Conservation (phyloP, 2,329 filamentous ascomycete genomes). For the Aspergillus uvarum region DNA sequence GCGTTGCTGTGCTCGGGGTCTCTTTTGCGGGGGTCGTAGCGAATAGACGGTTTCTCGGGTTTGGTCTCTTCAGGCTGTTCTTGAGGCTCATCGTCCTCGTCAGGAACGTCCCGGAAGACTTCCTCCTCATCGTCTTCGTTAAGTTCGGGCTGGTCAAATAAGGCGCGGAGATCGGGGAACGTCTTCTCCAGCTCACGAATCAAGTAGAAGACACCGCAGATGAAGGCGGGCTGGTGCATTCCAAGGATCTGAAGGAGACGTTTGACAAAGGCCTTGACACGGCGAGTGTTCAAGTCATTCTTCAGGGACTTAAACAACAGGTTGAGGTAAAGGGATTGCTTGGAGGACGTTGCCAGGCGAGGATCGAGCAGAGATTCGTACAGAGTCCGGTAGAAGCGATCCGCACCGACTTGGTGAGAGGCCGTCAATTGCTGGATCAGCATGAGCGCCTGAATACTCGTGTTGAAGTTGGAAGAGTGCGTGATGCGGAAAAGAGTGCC, state of each 20-base stretch:
- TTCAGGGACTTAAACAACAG: conserved; percentile 85
- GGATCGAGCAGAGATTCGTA: conserved; percentile 95
- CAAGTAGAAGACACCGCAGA: conserved; percentile 89
- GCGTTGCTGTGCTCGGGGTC: conserved; percentile 91
- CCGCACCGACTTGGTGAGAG: conserved; percentile 75
- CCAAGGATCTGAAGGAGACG: conserved; percentile 82
- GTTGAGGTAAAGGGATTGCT: conserved; percentile 93
- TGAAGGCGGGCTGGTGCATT: conserved; percentile 87
- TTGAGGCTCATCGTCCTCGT: conserved; percentile 50
- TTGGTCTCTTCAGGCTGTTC: conserved; percentile 24
- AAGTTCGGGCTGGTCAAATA: conserved; percentile 79
- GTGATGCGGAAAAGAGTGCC: conserved; percentile 94
- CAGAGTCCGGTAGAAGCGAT: conserved; percentile 90
- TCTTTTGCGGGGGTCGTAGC: conserved; percentile 86
- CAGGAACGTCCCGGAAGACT: conserved; percentile 65
- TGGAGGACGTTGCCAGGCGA: conserved; percentile 82
- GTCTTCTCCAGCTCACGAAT: conserved; percentile 74
- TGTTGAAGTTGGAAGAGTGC: conserved; percentile 98
- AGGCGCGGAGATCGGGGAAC: conserved; percentile 75
- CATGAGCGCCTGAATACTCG: conserved; percentile 90
- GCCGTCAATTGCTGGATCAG: conserved; percentile 89
- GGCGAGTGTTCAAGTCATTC: conserved; percentile 81
- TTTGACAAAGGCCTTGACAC: conserved; percentile 95
- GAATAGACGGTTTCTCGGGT: conserved; percentile 32
- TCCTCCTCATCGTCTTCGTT: conserved; percentile 70